These are phyloP conservation scores for Aspergillus costaricaensis DNA, from an alignment of 2,329 filamentous ascomycete genomes.

Conservation along the genomic window DNA sequence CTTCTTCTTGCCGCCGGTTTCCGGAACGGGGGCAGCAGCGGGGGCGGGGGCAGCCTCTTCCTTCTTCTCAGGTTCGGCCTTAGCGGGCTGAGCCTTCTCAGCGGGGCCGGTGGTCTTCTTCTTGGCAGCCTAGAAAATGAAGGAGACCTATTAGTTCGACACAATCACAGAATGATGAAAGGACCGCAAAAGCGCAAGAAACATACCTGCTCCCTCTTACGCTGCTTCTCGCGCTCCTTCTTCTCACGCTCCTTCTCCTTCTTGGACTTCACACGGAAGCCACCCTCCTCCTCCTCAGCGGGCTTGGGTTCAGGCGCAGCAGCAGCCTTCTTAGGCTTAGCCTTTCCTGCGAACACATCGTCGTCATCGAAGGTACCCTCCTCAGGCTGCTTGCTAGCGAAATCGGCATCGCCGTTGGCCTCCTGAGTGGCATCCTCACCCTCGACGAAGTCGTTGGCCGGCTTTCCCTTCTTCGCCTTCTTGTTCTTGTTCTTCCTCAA, in stretches of 20 bases:
- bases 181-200: slow-evolving; percentile 7
- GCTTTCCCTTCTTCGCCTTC: slow-evolving; percentile 86
- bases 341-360: slow-evolving; percentile 78
- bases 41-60: slow-evolving; percentile 50
- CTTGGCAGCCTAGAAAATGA: slow-evolving; percentile 66
- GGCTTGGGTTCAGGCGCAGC: slow-evolving; percentile 48
- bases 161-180: not conserved
- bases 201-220: slow-evolving; percentile 94
- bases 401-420: slow-evolving; percentile 43
- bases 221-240: slow-evolving; percentile 97
- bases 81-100: slow-evolving; percentile 19
- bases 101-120: slow-evolving; percentile 67
- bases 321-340: slow-evolving; percentile 47
- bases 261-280: slow-evolving; percentile 82
- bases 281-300: slow-evolving; percentile 52
- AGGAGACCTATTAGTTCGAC: slow-evolving; percentile 2
- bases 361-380: slow-evolving; percentile 83
- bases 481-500: slow-evolving; percentile 81
- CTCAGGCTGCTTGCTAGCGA: slow-evolving; percentile 69
- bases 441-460: slow-evolving; percentile 70
- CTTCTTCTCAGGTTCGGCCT: slow-evolving; percentile 49
- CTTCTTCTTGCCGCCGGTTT: slow-evolving; percentile 75
- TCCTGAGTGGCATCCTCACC: slow-evolving; percentile 60
- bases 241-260: slow-evolving; percentile 98
- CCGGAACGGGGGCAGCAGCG: slow-evolving; percentile 32